Conservation (phyloP, 176 grass and related monocot species). For the Rhynchospora breviuscula region DNA sequence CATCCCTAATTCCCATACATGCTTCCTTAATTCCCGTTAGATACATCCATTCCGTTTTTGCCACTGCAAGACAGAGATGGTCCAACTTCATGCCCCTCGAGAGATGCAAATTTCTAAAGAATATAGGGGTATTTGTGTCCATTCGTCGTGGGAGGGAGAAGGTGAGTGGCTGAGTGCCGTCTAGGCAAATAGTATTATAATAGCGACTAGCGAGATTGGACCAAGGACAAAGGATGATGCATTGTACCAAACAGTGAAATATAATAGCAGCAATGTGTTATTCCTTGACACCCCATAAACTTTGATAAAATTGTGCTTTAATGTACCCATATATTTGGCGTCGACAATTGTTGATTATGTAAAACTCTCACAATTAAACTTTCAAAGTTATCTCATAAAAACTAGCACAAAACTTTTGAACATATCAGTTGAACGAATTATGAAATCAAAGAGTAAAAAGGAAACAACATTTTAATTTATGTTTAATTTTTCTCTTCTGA, state of each 20-base stretch:
- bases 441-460: too few species aligned
- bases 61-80: slow-evolving; percentile 55
- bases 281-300: neutral
- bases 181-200: slow-evolving; percentile 53
- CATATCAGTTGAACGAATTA: neutral
- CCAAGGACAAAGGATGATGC: slow-evolving; percentile 43
- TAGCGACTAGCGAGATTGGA: slow-evolving; percentile 32
- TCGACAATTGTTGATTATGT: neutral
- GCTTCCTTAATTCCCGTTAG: slow-evolving; percentile 36
- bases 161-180: slow-evolving; percentile 52
- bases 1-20: slow-evolving; percentile 7
- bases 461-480: too few species aligned
- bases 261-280: slow-evolving; percentile 10
- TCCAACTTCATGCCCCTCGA: slow-evolving; percentile 30
- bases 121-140: slow-evolving; percentile 32
- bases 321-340: neutral
- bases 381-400: neutral
- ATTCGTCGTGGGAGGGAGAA: slow-evolving; percentile 23
- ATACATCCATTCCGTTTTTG: slow-evolving; percentile 64
- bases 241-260: slow-evolving; percentile 41
- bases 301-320: neutral
- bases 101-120: slow-evolving; percentile 13
- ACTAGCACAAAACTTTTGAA: neutral
- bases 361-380: neutral
- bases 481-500: too few species aligned